A percentile compares a stretch with the other conserved stretches of the same genome.
phyloP scores from a whole-genome alignment of 2,329 filamentous ascomycete genomes.

The Graphilbum fragrans region DNA sequence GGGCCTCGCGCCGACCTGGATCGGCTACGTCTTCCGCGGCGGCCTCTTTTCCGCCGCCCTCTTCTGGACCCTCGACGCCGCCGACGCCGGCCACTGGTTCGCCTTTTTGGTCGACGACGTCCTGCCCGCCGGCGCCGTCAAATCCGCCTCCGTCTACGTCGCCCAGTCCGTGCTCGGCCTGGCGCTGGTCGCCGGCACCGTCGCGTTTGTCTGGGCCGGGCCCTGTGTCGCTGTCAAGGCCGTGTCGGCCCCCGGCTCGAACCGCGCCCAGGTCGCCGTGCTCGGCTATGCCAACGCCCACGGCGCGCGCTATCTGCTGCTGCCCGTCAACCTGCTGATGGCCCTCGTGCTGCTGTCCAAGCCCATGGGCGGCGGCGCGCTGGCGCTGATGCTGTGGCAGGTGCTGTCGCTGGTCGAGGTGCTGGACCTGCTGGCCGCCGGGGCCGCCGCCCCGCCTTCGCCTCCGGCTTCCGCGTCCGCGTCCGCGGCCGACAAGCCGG shows the following conservation, averaged over 20 bases:
- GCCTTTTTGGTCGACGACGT: constrained; percentile 17
- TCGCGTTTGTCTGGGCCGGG: constrained; percentile 74
- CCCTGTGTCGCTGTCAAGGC: constrained; percentile 68
- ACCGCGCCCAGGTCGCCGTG: constrained; percentile 53
- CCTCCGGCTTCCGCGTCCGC: neutral
- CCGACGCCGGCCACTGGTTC: constrained; percentile 77
- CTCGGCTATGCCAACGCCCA: constrained; percentile 90
- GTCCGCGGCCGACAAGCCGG: neutral
- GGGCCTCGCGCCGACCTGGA: constrained; percentile 73
- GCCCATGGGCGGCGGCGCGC: constrained; percentile 81
- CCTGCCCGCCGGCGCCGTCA: constrained; percentile 43
- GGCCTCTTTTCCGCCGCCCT: constrained; percentile 63
- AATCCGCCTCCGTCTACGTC: constrained; percentile 61
- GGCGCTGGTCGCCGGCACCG: constrained; percentile 70
- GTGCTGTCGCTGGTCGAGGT: constrained; percentile 66
- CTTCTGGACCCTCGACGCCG: constrained; percentile 85
- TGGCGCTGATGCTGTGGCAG: constrained; percentile 78
- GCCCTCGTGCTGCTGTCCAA: constrained; percentile 76
- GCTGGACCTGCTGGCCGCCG: constrained; percentile 37
- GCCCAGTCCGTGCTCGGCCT: constrained; percentile 73
- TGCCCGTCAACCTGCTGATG: constrained; percentile 67
- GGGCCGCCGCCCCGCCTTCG: neutral
- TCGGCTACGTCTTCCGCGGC: constrained; percentile 65
- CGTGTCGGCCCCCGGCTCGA: constrained; percentile 26
- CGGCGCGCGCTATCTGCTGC: constrained; percentile 77